A percentile compares a stretch with the other conserved stretches of the same genome.
Evolutionary conservation across 1,139 yeast species (phyloP).

Genomic region (Suhomyces anneliseae): DNA sequence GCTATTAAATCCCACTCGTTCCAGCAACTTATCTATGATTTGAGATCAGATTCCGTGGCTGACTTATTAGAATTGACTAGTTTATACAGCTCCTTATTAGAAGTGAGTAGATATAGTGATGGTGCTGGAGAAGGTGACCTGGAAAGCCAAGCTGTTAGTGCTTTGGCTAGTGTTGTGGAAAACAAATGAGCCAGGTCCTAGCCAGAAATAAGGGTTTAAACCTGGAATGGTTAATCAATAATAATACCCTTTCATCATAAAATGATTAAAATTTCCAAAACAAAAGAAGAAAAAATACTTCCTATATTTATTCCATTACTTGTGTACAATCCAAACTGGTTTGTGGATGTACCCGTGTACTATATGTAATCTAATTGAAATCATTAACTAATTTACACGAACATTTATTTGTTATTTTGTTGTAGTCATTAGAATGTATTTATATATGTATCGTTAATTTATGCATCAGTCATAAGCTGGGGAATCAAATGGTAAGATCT

Average conservation of each 20-base stretch:
- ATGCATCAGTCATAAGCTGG: too few species aligned
- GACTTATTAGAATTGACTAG: slow-evolving; percentile 50
- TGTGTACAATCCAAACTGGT: not conserved
- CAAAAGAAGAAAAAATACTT: too few species aligned
- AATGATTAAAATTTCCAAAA: too few species aligned
- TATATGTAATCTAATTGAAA: too few species aligned
- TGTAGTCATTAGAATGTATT: not conserved
- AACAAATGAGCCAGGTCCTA: slow-evolving; percentile 2
- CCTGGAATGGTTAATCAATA: too few species aligned
- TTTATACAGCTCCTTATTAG: slow-evolving; percentile 47
- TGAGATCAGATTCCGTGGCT: slow-evolving; percentile 47
- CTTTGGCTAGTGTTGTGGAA: slow-evolving; percentile 18
- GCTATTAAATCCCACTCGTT: slow-evolving; percentile 52
- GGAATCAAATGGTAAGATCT: slow-evolving; percentile 22
- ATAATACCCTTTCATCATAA: too few species aligned
- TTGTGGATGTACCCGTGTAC: not conserved
- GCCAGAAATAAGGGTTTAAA: too few species aligned
- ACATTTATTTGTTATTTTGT: too few species aligned
- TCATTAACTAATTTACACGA: too few species aligned
- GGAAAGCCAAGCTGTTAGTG: slow-evolving; percentile 17
- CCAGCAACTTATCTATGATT: slow-evolving; percentile 51
- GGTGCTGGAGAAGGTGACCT: slow-evolving; percentile 9
- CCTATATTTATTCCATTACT: not conserved
- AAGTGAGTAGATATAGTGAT: slow-evolving; percentile 33
- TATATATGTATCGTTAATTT: not conserved